Evolutionary conservation across 2,329 filamentous ascomycete species (phyloP).

Genomic region (Ophiostoma sp.): DNA sequence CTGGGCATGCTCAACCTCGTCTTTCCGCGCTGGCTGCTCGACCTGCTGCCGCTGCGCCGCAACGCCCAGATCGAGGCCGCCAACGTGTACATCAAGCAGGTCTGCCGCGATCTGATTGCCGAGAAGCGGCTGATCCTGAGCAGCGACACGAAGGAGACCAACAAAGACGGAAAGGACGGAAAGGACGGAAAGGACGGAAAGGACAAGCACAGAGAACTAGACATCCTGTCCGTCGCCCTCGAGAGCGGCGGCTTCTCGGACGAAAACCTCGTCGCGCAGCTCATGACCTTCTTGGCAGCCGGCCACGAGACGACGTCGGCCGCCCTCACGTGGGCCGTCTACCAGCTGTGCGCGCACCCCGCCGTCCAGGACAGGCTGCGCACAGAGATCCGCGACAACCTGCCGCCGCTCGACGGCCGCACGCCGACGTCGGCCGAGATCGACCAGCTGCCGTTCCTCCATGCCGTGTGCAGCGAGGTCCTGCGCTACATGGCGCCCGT

Average conservation of each 20-base stretch:
- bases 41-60: slow-evolving; percentile 60
- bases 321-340: slow-evolving; percentile 69
- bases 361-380: slow-evolving; percentile 62
- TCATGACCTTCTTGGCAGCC: slow-evolving; percentile 85
- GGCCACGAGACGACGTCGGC: slow-evolving; percentile 75
- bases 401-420: slow-evolving; percentile 45
- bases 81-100: slow-evolving; percentile 53
- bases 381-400: slow-evolving; percentile 56
- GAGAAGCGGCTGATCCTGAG: slow-evolving; percentile 52
- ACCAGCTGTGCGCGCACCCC: slow-evolving; percentile 61
- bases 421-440: slow-evolving; percentile 45
- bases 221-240: slow-evolving; percentile 77
- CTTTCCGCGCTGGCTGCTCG: slow-evolving; percentile 57
- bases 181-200: not conserved
- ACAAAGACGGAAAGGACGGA: not conserved
- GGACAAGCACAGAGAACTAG: slow-evolving; percentile 46
- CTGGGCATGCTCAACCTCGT: slow-evolving; percentile 57
- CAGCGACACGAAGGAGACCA: not conserved
- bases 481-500: slow-evolving; percentile 70
- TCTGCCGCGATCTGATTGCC: slow-evolving; percentile 62
- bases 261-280: slow-evolving; percentile 76
- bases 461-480: slow-evolving; percentile 72
- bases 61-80: slow-evolving; percentile 61
- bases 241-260: slow-evolving; percentile 70
- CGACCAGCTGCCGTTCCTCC: slow-evolving; percentile 71